Evolutionary conservation across 2,329 filamentous ascomycete genomes (phyloP), one percentile per base, ranked within the genome.

Genomic region (Colletotrichum sp.): DNA sequence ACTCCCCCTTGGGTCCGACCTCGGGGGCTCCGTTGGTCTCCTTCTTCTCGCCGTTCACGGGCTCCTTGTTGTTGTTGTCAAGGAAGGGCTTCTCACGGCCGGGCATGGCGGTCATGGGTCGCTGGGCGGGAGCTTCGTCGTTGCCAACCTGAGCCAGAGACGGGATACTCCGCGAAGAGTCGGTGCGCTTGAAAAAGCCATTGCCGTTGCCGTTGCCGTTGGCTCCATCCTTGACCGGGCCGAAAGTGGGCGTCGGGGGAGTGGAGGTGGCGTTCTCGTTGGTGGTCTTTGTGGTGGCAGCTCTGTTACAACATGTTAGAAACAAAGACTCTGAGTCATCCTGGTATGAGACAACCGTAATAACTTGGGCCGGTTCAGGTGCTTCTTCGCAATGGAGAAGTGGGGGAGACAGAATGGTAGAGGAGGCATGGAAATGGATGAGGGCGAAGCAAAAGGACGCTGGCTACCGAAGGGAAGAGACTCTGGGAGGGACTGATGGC

Each of bases 381-480:
- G 44, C 55, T 16, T 59, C 13, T 39, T 64, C 32, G 62, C 24
- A 24, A 64, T 44, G 15, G 18, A 34, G 34, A 76, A 76, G 15
- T 70, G 66, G 55, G 34, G 36, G 39, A 76, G 39, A 6, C 73
- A 72, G 32, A 72, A 76, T 26, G 57, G 73, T 15, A 72, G 39
- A 26, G 69, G 55, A 30, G 69, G 63, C 72, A 75, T 75, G 63
- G 68, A 36, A 68, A 28, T 7, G 24, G 36, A 28, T 7, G 55
- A 59, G 32, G 49, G 59, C 49, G 55, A 55, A 39, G 63, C 69
- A 67, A 16, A 72, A 24, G 69, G 55, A 62, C 62, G 65, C 62
- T 52, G 44, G 69, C 73, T 76, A 76, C 73, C 73, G 73, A 72
- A 76, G 64, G 15, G 73, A 76, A 16, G 73, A 76, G 18, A 76